Evolutionary conservation across 2,329 filamentous ascomycete species (phyloP).

Genomic region (Pyricularia sp.): DNA sequence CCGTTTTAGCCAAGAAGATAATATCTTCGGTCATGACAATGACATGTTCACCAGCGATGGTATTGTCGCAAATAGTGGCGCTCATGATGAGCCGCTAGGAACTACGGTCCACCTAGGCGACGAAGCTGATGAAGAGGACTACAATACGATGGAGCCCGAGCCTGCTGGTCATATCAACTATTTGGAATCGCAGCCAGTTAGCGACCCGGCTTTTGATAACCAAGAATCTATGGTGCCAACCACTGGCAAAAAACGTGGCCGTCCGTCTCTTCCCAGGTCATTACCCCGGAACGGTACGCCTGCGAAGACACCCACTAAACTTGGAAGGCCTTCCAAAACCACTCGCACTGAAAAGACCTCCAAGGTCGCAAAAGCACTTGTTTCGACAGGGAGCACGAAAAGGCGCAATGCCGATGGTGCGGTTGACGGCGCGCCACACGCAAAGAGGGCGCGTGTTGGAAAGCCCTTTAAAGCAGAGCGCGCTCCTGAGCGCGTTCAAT

Average conservation of each 20-base stretch:
- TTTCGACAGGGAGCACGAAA: background rate
- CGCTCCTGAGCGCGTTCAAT: background rate
- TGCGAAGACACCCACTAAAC: conserved; percentile 2
- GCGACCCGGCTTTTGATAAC: background rate
- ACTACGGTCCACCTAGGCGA: conserved; percentile 1
- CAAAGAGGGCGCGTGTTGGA: conserved; percentile 9
- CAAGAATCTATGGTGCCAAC: background rate
- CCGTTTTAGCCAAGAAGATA: conserved; percentile 4
- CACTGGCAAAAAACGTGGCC: conserved; percentile 4
- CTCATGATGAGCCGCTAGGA: background rate
- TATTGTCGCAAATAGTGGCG: background rate
- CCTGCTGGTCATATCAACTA: background rate
- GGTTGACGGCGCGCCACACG: conserved; percentile 4
- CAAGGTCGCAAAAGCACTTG: background rate
- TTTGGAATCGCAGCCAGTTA: background rate
- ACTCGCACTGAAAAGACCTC: background rate
- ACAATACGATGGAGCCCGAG: background rate
- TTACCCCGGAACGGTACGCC: conserved; percentile 4
- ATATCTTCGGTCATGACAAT: conserved; percentile 1
- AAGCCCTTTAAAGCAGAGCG: background rate
- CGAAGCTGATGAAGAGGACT: background rate
- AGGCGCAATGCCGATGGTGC: conserved; percentile 14
- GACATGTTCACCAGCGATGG: background rate
- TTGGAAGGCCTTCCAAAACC: background rate
- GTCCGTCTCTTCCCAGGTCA: background rate